Evolutionary conservation across 331 rosid species (phyloP), one percentile per base, ranked within the genome.

Genomic region (Telfairia occidentalis): DNA sequence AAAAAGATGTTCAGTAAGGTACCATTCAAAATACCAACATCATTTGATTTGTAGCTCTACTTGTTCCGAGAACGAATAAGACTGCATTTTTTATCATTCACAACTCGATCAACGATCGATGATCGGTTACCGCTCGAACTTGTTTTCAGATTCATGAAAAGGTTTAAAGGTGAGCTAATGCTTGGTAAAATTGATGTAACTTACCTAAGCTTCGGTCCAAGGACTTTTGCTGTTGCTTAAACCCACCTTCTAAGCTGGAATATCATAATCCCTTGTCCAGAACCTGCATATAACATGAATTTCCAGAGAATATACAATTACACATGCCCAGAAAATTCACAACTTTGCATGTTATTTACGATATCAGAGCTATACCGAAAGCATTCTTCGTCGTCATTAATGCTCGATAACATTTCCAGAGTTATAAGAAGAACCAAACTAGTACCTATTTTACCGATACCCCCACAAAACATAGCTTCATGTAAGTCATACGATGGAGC

Each of bases 331-430:
- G 6, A 4, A 45, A 16, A 26, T 37, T 26, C 24, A 69, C 24
- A 69, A 69, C 37, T 70, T 24, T 43, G 74, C 57, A 26, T 70
- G 40, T 23, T 42, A 42, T 34, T 18, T 5, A 67, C 28, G 37
- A 42, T 67, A 67, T 42, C 34, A 67, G 54, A 11, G 45, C 12
- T 8, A 67, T 12, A 67, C 34, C 74, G 2, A 67, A 40, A 67
- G 21, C 53, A 42, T 67, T 42, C 54, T 67, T 67, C 5, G 8
- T 11, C 52, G 1, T 42, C 21, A 24, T 21, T 37, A 23, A 42
- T 23, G 34, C 54, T 30, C 21, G 29, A 28, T 71, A 29, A 71
- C 60, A 71, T 49, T 71, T 29, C 76, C 76, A 71, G 43, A 71
- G 26, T 48, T 49, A 29, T 46, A 29, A 45, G 16, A 65, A 66